Conservation (phyloP, 106 monocot species). For the Acanthochlamys bracteata region DNA sequence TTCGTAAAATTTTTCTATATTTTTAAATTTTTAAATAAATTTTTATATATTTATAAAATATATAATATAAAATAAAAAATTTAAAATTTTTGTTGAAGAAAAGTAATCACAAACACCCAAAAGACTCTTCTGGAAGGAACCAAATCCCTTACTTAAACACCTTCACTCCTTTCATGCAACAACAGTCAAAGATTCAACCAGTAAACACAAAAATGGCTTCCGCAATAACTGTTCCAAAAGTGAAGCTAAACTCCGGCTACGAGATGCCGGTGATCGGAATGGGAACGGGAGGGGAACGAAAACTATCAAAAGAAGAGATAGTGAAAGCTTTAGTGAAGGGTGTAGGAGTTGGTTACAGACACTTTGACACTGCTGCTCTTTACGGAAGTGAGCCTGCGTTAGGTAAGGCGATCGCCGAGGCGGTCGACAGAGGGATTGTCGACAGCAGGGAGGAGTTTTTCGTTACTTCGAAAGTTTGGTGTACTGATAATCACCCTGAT, state of each 20-base stretch:
- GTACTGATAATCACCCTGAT: neutral
- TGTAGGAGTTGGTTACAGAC: constrained; percentile 6
- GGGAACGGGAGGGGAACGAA: constrained; percentile 16
- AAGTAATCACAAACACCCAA: too few relatives aligned
- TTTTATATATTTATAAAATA: too few relatives aligned
- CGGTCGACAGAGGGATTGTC: neutral
- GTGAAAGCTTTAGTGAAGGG: neutral
- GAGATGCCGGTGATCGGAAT: constrained; percentile 28
- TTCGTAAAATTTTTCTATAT: too few relatives aligned
- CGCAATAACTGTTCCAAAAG: neutral
- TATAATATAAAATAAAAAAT: too few relatives aligned
- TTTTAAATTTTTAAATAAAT: too few relatives aligned
- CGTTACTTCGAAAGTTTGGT: constrained; percentile 6
- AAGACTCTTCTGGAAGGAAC: too few relatives aligned
- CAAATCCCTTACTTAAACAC: too few relatives aligned
- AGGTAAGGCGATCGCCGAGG: constrained; percentile 9
- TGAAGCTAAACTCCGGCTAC: neutral
- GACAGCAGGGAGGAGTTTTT: constrained; percentile 6
- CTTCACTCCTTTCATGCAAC: too few relatives aligned
- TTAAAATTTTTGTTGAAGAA: too few relatives aligned
- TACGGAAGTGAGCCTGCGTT: constrained; percentile 1
- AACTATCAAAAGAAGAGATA: neutral
- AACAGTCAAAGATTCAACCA: neutral
- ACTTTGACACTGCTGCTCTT: constrained; percentile 9
- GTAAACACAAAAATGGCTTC: neutral